Evolutionary conservation across 441 rosid genomes (phyloP).

Genomic region (Mallotus repandus): DNA sequence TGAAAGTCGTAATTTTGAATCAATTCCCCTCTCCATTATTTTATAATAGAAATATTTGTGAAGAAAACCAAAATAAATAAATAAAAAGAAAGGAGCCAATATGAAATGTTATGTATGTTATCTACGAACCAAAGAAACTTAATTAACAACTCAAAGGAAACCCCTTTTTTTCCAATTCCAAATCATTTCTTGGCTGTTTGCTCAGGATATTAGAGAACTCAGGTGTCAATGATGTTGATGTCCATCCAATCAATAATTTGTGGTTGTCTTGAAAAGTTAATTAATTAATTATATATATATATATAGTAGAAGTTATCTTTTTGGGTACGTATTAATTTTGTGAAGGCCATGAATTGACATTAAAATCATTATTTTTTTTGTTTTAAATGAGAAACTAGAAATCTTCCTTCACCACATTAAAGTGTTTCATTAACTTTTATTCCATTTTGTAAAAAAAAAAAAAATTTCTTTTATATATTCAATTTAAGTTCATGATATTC

Average conservation of each 20-base stretch:
- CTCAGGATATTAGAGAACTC: neutral
- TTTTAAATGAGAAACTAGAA: too few relatives aligned
- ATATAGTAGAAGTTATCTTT: too few relatives aligned
- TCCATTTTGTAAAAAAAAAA: too few relatives aligned
- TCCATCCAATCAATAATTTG: neutral
- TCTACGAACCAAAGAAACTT: neutral
- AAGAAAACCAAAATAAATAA: neutral
- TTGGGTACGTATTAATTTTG: too few relatives aligned
- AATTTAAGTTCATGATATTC: too few relatives aligned
- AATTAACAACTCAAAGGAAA: neutral
- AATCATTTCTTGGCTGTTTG: neutral
- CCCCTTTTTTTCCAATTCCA: neutral
- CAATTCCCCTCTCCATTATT: neutral
- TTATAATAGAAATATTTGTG: neutral
- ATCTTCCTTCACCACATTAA: too few relatives aligned
- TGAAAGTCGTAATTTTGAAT: neutral
- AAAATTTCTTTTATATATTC: too few relatives aligned
- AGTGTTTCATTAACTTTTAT: too few relatives aligned
- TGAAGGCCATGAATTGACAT: too few relatives aligned
- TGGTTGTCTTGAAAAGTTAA: neutral
- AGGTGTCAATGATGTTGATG: neutral
- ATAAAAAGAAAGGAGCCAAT: too few relatives aligned
- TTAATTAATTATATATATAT: too few relatives aligned
- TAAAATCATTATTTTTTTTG: too few relatives aligned
- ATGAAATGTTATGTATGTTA: neutral